Percentiles rank a stretch among this genome's conserved stretches.
phyloP scores from a whole-genome alignment of 202 grass and related monocot genomes.

The Miscanthus sacchariflorus region DNA sequence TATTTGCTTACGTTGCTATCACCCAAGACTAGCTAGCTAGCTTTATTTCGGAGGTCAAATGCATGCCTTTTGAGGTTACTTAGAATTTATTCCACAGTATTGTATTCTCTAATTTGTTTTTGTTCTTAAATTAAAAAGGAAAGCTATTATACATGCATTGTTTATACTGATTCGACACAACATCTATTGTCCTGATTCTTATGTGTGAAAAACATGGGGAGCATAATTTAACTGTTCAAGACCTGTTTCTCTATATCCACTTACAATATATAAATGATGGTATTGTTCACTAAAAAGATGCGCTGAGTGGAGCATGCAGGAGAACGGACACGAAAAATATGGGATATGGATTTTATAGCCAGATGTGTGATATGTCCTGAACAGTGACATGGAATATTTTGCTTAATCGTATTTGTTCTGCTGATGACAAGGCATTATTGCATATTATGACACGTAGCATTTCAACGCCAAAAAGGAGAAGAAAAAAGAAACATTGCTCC shows the following conservation, averaged over 20 bases:
- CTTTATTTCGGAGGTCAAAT: constrained; percentile 51
- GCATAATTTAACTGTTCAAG: constrained; percentile 15
- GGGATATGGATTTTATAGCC: constrained; percentile 34
- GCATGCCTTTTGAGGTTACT: constrained; percentile 37
- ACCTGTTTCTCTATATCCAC: not conserved
- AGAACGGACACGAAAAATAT: not conserved
- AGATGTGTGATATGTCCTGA: not conserved
- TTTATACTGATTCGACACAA: not conserved
- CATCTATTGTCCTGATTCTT: constrained; percentile 37
- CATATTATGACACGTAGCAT: not conserved
- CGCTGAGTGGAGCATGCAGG: not conserved
- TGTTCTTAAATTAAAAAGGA: not conserved
- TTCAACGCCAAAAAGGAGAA: too few species aligned
- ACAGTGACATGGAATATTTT: constrained; percentile 7
- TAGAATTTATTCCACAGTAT: constrained; percentile 43
- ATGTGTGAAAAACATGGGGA: constrained; percentile 29
- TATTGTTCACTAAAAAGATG: constrained; percentile 2
- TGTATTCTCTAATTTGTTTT: not conserved
- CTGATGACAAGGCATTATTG: not conserved
- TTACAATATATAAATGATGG: not conserved
- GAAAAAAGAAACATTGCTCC: not conserved
- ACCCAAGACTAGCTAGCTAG: constrained; percentile 14
- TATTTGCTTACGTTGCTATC: constrained; percentile 43
- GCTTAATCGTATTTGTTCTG: not conserved
- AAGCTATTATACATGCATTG: not conserved